These are phyloP conservation scores for Solanum hybrid DNA, from an alignment of 305 asterid species.

Conservation along the genomic window DNA sequence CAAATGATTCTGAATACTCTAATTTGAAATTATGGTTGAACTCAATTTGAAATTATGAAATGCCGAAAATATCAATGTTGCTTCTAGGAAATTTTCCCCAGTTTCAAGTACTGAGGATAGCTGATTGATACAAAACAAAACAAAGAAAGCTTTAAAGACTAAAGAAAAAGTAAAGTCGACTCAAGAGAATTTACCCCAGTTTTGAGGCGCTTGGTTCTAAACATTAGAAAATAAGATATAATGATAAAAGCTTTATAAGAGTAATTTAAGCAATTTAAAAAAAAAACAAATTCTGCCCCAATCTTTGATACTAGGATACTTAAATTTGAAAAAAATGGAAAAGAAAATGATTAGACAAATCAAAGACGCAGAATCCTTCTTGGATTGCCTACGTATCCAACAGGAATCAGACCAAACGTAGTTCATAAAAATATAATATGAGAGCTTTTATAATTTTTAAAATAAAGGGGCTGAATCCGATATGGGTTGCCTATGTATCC, in stretches of 20 bases:
- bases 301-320: neutral
- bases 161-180: neutral
- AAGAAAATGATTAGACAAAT: neutral
- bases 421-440: neutral
- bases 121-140: too few species aligned
- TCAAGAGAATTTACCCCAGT: neutral
- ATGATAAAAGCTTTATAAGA: neutral
- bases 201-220: neutral
- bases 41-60: too few species aligned
- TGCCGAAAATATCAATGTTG: too few species aligned
- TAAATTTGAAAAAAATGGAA: too few species aligned
- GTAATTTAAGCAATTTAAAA: neutral
- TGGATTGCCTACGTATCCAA: neutral
- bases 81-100: too few species aligned
- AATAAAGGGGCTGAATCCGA: neutral
- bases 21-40: too few species aligned
- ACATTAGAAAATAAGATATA: neutral
- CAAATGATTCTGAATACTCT: too few species aligned
- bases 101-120: neutral
- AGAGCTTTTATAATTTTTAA: neutral
- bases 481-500: neutral
- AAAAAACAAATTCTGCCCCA: too few species aligned
- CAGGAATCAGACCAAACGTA: neutral
- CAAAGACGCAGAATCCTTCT: neutral
- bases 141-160: neutral